These are phyloP conservation scores for Chenopodium album DNA, from an alignment of 148 eudicot species.

Conservation along the genomic window DNA sequence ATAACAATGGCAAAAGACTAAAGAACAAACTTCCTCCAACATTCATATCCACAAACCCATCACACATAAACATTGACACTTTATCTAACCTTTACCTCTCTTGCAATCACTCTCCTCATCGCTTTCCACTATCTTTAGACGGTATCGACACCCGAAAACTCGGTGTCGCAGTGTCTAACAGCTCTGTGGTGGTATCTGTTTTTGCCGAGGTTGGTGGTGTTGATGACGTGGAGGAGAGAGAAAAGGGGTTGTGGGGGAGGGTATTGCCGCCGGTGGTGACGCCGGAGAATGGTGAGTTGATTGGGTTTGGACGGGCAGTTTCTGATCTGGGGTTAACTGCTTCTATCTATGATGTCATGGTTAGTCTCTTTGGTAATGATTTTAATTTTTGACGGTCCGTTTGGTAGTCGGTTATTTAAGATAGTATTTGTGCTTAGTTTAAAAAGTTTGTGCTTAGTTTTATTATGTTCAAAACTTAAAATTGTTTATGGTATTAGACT, in stretches of 20 bases:
- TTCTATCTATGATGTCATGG: slow-evolving; percentile 83
- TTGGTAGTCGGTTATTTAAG: not conserved
- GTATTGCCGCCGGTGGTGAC: slow-evolving; percentile 43
- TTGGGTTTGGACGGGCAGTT: slow-evolving; percentile 87
- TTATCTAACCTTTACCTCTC: slow-evolving; percentile 48
- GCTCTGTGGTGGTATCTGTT: slow-evolving; percentile 65
- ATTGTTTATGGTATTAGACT: not conserved
- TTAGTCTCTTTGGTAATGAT: slow-evolving; percentile 22
- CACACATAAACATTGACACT: slow-evolving; percentile 35
- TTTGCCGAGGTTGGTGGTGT: slow-evolving; percentile 31
- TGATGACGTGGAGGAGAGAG: slow-evolving; percentile 15
- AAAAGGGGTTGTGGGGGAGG: slow-evolving; percentile 28
- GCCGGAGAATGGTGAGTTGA: slow-evolving; percentile 53
- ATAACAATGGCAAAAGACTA: not conserved
- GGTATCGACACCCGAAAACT: slow-evolving; percentile 55
- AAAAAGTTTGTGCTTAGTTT: too few species aligned
- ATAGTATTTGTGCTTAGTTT: too few species aligned
- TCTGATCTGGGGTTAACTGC: slow-evolving; percentile 76
- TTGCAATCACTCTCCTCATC: slow-evolving; percentile 74
- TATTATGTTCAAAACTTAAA: too few species aligned
- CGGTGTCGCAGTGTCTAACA: slow-evolving; percentile 53
- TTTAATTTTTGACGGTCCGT: not conserved
- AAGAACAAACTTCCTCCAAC: slow-evolving; percentile 36
- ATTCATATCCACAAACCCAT: slow-evolving; percentile 57
- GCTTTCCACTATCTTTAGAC: slow-evolving; percentile 41